Conservation (phyloP, 73 alveolate species). For the Paramecium bursaria region DNA sequence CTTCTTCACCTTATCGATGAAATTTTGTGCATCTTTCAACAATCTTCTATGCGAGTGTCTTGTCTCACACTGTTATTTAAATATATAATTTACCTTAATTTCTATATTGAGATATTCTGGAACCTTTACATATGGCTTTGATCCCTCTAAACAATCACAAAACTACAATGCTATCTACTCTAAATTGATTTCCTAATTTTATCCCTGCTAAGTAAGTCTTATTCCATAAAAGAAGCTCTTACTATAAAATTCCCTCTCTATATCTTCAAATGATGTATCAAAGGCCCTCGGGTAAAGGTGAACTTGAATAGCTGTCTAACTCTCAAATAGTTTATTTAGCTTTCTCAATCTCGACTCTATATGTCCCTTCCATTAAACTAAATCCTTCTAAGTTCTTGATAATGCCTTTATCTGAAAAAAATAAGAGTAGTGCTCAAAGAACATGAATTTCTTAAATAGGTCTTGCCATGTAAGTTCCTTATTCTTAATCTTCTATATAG, state of each 20-base stretch:
- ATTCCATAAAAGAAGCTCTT: conserved; percentile 47
- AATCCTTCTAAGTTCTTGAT: conserved; percentile 69
- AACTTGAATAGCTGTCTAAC: conserved; percentile 40
- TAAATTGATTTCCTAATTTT: conserved; percentile 11
- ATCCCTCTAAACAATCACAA: conserved; percentile 31
- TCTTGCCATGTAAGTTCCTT: conserved; percentile 83
- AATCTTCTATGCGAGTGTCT: too few relatives aligned
- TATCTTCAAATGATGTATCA: conserved; percentile 44
- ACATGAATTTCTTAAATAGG: conserved; percentile 84
- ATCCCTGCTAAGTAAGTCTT: neutral
- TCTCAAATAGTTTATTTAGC: conserved; percentile 56
- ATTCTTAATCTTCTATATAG: conserved; percentile 73
- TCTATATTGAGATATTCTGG: conserved; percentile 35
- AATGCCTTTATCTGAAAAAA: conserved; percentile 88
- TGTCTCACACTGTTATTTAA: too few relatives aligned
- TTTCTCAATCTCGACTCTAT: conserved; percentile 69
- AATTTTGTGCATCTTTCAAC: too few relatives aligned
- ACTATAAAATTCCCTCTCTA: neutral
- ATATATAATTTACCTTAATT: conserved; percentile 51
- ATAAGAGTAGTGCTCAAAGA: conserved; percentile 81
- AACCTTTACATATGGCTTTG: conserved; percentile 34
- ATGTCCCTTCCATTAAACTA: conserved; percentile 76
- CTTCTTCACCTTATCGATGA: too few relatives aligned
- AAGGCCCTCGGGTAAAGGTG: conserved; percentile 66
- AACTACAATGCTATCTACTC: conserved; percentile 14